Conservation (phyloP, 257 asterid genomes). For the Forsythia suspensa region DNA sequence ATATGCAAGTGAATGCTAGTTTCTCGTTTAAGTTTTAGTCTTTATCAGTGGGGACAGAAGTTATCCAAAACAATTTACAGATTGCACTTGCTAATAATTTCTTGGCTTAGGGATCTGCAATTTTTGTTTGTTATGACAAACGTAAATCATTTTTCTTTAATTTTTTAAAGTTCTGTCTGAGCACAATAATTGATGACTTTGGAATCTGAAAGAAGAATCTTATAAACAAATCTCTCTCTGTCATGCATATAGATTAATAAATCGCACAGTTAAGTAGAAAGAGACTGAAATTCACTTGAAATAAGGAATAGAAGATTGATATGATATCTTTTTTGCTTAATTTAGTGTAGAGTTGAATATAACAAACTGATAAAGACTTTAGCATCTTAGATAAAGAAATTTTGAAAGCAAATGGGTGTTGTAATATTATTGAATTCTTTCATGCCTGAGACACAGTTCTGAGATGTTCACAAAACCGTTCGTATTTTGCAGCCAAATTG, state of each 20-base stretch:
- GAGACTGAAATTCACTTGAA: background rate
- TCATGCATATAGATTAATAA: conserved; percentile 8
- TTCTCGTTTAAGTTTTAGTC: background rate
- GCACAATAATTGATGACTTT: conserved; percentile 8
- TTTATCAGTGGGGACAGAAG: background rate
- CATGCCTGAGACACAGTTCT: background rate
- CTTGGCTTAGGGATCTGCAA: background rate
- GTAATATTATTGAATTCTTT: background rate
- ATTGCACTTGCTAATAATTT: background rate
- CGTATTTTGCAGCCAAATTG: background rate
- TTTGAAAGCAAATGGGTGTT: background rate
- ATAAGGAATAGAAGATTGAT: background rate
- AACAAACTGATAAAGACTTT: background rate
- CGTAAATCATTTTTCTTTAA: background rate
- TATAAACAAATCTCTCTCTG: conserved; percentile 1
- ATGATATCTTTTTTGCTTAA: background rate
- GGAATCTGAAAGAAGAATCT: conserved; percentile 12
- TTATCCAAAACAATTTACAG: background rate
- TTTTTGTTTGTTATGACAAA: background rate
- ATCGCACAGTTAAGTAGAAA: background rate
- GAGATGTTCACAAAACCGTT: background rate
- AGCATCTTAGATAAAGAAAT: background rate
- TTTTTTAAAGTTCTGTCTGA: conserved; percentile 10
- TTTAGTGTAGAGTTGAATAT: background rate
- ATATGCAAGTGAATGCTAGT: background rate